These are phyloP conservation scores for Triticum urartu DNA, from an alignment of 176 grass and related monocot genomes.

Conservation along the genomic window DNA sequence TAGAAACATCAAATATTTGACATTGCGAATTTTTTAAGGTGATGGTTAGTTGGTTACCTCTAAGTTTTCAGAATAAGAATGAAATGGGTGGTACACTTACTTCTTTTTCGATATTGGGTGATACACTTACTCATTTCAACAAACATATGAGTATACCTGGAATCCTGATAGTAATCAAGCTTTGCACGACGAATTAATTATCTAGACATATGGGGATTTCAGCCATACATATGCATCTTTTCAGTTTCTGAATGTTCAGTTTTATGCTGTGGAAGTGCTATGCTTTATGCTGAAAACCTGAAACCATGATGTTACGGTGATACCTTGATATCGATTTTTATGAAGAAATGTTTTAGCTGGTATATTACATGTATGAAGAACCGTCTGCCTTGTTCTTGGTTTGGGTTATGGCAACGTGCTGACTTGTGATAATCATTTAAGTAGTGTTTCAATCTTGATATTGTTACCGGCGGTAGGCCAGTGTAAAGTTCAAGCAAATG, in stretches of 20 bases:
- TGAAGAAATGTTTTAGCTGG: background rate
- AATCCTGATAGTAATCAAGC: background rate
- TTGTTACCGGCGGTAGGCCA: background rate
- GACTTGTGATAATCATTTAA: background rate
- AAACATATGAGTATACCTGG: background rate
- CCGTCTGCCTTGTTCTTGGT: background rate
- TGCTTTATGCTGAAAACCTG: background rate
- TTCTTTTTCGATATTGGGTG: too few relatives aligned
- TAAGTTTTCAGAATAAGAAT: background rate
- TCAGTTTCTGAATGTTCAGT: background rate
- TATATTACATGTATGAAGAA: background rate
- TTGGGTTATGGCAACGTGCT: background rate
- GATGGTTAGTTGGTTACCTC: background rate
- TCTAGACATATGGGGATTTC: background rate
- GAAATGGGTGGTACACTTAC: background rate
- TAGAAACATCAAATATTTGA: background rate
- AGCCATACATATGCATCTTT: background rate
- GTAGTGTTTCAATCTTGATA: background rate
- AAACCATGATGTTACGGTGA: constrained; percentile 1
- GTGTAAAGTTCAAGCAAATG: background rate
- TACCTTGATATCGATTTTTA: background rate
- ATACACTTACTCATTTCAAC: background rate
- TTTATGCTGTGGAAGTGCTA: background rate
- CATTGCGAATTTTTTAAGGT: background rate
- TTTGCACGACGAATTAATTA: background rate